Conservation (phyloP, 139 green algal genomes). For the Yamagishiella unicocca region DNA sequence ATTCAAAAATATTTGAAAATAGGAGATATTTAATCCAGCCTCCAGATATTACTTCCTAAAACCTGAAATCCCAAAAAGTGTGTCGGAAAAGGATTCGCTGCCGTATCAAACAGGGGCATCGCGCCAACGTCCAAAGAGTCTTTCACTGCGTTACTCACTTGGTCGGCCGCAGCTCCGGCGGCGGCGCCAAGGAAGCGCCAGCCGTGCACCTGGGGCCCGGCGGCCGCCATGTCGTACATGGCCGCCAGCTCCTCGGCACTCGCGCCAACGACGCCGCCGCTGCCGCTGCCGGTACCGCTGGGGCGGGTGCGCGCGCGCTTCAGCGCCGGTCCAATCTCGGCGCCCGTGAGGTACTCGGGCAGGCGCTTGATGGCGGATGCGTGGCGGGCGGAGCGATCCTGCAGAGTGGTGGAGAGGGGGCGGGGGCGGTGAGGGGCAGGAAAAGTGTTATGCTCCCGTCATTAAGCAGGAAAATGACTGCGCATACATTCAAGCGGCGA, state of each 20-base stretch:
- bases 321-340: not conserved
- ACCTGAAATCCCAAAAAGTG: too few species aligned
- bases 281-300: not conserved
- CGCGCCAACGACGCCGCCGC: not conserved
- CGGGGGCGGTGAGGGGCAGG: too few species aligned
- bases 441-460: too few species aligned
- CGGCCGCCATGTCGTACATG: not conserved
- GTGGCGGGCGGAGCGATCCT: conserved; percentile 31
- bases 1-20: too few species aligned
- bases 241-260: conserved; percentile 7
- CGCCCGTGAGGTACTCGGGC: not conserved
- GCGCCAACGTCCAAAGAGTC: too few species aligned
- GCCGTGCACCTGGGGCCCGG: conserved; percentile 1
- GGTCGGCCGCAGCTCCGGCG: not conserved
- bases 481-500: too few species aligned
- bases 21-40: too few species aligned
- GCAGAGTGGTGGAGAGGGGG: not conserved
- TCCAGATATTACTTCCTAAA: too few species aligned
- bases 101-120: too few species aligned
- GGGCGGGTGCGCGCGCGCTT: conserved; percentile 16
- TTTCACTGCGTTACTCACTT: not conserved
- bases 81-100: too few species aligned
- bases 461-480: too few species aligned
- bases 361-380: conserved; percentile 16
- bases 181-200: conserved; percentile 36